phyloP scores from a whole-genome alignment of 345 rosid species.

The Lumnitzera racemosa region DNA sequence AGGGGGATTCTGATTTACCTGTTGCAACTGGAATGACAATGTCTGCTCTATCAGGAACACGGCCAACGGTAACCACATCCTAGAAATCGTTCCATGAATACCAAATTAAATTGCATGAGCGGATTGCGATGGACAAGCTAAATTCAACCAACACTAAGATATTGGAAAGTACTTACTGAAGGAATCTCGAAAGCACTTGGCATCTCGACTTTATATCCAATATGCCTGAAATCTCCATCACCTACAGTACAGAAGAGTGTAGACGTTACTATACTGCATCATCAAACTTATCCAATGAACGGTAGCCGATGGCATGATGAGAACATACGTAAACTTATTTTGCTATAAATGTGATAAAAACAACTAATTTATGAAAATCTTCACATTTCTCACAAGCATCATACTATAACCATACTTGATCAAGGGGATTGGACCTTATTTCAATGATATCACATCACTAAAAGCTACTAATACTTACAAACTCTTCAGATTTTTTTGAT shows the following conservation, averaged over 20 bases:
- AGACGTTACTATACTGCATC: too few relatives aligned
- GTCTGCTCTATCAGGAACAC: constrained; percentile 74
- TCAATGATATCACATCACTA: too few relatives aligned
- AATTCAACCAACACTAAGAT: not conserved
- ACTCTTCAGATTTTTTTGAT: too few relatives aligned
- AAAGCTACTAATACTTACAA: too few relatives aligned
- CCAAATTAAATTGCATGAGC: not conserved
- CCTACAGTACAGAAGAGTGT: constrained; percentile 33
- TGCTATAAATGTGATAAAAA: too few relatives aligned
- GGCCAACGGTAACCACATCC: constrained; percentile 67
- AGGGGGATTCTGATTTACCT: constrained; percentile 25
- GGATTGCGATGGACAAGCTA: not conserved
- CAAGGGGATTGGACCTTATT: too few relatives aligned
- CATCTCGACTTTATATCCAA: constrained; percentile 67
- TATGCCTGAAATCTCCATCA: constrained; percentile 80
- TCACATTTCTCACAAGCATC: too few relatives aligned
- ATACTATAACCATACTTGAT: too few relatives aligned
- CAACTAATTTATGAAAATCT: too few relatives aligned
- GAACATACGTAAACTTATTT: too few relatives aligned
- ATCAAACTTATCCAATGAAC: too few relatives aligned
- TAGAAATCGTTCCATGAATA: constrained; percentile 10
- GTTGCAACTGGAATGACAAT: constrained; percentile 90
- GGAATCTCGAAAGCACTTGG: constrained; percentile 73
- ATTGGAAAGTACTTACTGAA: constrained; percentile 36
- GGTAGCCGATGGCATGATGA: too few relatives aligned